Conservation (phyloP, 139 green algal species). For the Astrephomene gubernaculifera region DNA sequence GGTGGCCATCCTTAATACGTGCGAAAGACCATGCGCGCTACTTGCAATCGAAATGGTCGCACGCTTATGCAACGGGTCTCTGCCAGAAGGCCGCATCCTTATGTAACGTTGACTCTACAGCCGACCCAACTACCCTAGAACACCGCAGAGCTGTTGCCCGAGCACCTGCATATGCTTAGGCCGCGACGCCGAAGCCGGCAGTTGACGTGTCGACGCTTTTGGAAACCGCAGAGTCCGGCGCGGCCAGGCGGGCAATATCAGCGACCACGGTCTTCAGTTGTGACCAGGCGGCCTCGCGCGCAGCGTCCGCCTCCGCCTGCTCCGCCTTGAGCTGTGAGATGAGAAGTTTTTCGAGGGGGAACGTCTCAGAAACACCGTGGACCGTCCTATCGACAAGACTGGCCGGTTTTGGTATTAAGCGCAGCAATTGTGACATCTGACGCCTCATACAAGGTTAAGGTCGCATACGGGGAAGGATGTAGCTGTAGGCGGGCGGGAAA, state of each 20-base stretch:
- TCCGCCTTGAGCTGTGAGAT: conserved; percentile 41
- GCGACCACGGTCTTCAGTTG: conserved; percentile 45
- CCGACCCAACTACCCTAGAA: background rate
- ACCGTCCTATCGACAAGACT: background rate
- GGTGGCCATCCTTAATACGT: background rate
- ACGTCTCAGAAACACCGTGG: background rate
- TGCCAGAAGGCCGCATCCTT: background rate
- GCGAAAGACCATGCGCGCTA: background rate
- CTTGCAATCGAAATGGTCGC: no score
- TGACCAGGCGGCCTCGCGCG: conserved; percentile 44
- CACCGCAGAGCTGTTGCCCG: no score
- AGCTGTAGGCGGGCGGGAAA: background rate
- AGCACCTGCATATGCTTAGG: background rate
- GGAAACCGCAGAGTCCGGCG: background rate
- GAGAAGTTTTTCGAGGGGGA: background rate
- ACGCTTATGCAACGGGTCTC: no score
- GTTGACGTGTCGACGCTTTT: conserved; percentile 1
- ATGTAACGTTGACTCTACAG: background rate
- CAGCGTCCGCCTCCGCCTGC: conserved; percentile 49
- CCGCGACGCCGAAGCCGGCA: background rate
- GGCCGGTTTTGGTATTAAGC: background rate
- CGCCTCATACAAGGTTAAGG: background rate
- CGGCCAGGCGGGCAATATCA: conserved; percentile 36
- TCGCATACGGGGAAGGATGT: background rate
- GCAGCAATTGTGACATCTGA: background rate